Conservation (phyloP, 768 basidiomycete species). For the Mrakia blollopis region DNA sequence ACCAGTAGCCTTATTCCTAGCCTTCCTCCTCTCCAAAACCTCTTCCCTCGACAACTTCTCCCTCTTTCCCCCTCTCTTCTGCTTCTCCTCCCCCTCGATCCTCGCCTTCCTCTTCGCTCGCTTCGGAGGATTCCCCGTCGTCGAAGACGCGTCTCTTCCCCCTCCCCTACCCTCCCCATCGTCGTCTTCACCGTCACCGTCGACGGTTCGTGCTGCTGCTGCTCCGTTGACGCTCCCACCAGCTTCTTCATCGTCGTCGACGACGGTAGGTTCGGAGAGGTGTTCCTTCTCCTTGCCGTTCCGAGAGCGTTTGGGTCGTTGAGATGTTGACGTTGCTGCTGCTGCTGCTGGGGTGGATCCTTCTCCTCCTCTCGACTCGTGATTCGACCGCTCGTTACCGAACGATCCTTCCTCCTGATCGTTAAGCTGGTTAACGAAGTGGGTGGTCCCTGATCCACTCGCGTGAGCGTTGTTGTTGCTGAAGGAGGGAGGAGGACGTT, state of each 20-base stretch:
- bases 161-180: neutral
- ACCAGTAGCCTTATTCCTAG: conserved; percentile 6
- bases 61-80: neutral
- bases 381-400: neutral
- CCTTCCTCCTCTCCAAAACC: neutral
- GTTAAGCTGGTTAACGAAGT: neutral
- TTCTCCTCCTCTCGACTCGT: neutral
- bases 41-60: neutral
- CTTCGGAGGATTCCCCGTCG: neutral
- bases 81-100: neutral
- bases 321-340: neutral
- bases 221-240: neutral
- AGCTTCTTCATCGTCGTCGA: neutral
- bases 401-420: neutral
- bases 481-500: neutral
- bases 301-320: conserved; percentile 3
- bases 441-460: neutral
- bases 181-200: neutral
- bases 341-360: neutral
- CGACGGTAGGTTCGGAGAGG: neutral
- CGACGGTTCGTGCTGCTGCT: neutral
- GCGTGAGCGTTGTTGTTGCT: neutral
- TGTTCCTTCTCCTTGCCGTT: conserved; percentile 12
- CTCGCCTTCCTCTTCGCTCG: too few species aligned
- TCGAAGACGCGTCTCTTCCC: too few species aligned